These are phyloP conservation scores for Lomentospora prolificans DNA, from an alignment of 2,329 filamentous ascomycete species.

Conservation along the genomic window DNA sequence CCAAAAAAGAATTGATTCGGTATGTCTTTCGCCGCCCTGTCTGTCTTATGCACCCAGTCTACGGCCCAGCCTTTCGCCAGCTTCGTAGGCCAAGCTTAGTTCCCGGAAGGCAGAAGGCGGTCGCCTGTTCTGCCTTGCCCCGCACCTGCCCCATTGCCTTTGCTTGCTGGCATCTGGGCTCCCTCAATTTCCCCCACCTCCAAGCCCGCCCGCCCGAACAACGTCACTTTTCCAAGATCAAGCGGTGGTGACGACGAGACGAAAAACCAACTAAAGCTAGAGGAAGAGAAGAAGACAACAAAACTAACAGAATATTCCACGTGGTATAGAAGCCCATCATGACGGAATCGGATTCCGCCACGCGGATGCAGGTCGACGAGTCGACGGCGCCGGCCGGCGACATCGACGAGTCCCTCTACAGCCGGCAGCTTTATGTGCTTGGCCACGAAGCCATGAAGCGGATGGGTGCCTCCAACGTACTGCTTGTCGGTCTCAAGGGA, in stretches of 20 bases:
- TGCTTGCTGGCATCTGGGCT: not conserved
- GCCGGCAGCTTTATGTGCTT: slow-evolving; percentile 62
- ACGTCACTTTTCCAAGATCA: not conserved
- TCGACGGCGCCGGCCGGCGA: slow-evolving; percentile 45
- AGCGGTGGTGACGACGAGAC: not conserved
- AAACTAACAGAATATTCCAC: slow-evolving; percentile 3
- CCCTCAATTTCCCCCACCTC: not conserved
- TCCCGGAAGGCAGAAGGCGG: not conserved
- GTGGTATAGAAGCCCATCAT: slow-evolving; percentile 38
- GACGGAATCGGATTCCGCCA: slow-evolving; percentile 51
- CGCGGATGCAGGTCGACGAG: slow-evolving; percentile 53
- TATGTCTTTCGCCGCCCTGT: slow-evolving; percentile 27
- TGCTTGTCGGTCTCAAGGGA: slow-evolving; percentile 84
- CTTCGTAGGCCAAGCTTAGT: not conserved
- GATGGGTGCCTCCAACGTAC: slow-evolving; percentile 92
- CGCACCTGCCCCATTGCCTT: not conserved
- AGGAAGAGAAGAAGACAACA: not conserved
- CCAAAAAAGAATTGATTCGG: slow-evolving; percentile 52
- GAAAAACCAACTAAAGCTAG: not conserved
- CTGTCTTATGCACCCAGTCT: not conserved
- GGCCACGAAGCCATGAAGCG: slow-evolving; percentile 91
- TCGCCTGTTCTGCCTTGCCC: not conserved
- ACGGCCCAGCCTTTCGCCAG: not conserved
- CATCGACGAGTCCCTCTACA: slow-evolving; percentile 67
- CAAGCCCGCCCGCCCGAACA: not conserved